Evolutionary conservation across 2,329 filamentous ascomycete genomes (phyloP), one percentile per base, ranked within the genome.

Genomic region (Aspergillus cejpii): DNA sequence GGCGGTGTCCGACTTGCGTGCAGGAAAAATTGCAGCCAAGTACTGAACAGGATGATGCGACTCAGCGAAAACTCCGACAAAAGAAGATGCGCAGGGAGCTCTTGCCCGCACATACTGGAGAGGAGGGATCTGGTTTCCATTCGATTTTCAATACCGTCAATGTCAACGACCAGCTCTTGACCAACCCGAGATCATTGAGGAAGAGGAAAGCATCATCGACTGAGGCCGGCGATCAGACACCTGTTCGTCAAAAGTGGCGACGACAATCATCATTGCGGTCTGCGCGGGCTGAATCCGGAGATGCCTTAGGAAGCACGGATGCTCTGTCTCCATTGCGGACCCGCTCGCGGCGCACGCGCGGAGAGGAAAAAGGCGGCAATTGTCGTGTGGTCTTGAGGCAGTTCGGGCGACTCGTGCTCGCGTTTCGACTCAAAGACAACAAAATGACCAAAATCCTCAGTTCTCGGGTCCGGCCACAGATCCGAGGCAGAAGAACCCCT

Each of bases 121-220:
- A 75, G 6, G 74, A 78, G 49, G 82, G 80, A 49, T 77, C 82
- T 12, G 81, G 82, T 49, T 86, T 85, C 12, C 84, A 87, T 64
- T 89, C 86, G 0, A 80, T 88, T 21, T 89, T 89, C 65, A 85
- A 85, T 53, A 81, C 82, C 44, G 70, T 85, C 8, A 81, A 85
- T 28, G 73, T 85, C 43, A 79, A 85, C 42, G 84, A 85, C 50
- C 84, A 88, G 57, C 76, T 83, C 6, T 74, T 84, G 70, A 85
- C 91, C 64, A 85, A 84, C 37, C 83, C 87, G 6, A 83, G 88
- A 42, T 79, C 85, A 24, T 71, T 94, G 48, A 79, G 90, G 48
- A 94, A 94, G 68, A 81, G 90, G 43, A 94, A 91, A 65, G 83
- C 87, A 14, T 88, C 87, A 1, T 84, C 85, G 2, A 73, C 78